These are phyloP conservation scores for Stephanocyclus meneghinianus DNA, from an alignment of 352 stramenopile species.

Conservation along the genomic window DNA sequence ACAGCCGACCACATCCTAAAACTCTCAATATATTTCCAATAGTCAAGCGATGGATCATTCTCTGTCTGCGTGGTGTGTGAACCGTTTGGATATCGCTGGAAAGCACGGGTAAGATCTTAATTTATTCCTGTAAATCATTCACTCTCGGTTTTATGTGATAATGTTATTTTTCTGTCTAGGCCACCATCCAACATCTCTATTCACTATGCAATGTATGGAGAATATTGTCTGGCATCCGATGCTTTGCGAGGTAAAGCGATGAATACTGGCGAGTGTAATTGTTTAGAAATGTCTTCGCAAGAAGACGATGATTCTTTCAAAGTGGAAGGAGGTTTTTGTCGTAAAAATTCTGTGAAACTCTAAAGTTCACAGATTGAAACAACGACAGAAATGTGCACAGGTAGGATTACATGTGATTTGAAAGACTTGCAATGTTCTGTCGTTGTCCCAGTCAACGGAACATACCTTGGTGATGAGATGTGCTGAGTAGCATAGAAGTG, in stretches of 20 bases:
- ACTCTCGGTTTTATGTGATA: not conserved
- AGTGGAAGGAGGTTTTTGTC: slow-evolving; percentile 25
- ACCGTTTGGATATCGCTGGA: slow-evolving; percentile 5
- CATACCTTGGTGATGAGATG: too few species aligned
- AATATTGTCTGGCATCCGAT: slow-evolving; percentile 32
- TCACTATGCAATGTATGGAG: slow-evolving; percentile 30
- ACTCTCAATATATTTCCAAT: slow-evolving; percentile 17
- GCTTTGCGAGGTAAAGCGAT: slow-evolving; percentile 13
- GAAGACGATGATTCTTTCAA: slow-evolving; percentile 10
- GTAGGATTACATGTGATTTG: too few species aligned
- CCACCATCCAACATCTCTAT: slow-evolving; percentile 2
- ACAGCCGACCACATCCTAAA: slow-evolving; percentile 15
- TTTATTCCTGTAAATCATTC: not conserved
- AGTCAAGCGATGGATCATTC: slow-evolving; percentile 29
- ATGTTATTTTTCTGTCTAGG: not conserved
- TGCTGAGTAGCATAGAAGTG: too few species aligned
- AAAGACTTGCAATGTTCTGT: too few species aligned
- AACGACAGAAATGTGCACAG: not conserved
- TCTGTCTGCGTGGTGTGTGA: too few species aligned
- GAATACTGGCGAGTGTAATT: slow-evolving; percentile 12
- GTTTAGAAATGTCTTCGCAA: slow-evolving; percentile 24
- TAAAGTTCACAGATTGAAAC: slow-evolving; percentile 12
- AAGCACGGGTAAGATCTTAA: slow-evolving; percentile 8
- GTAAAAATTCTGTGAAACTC: slow-evolving; percentile 19
- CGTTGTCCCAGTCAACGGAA: too few species aligned